Base-by-base conservation (phyloP, 306 rosid genomes). In the Cucumis sativus region DNA sequence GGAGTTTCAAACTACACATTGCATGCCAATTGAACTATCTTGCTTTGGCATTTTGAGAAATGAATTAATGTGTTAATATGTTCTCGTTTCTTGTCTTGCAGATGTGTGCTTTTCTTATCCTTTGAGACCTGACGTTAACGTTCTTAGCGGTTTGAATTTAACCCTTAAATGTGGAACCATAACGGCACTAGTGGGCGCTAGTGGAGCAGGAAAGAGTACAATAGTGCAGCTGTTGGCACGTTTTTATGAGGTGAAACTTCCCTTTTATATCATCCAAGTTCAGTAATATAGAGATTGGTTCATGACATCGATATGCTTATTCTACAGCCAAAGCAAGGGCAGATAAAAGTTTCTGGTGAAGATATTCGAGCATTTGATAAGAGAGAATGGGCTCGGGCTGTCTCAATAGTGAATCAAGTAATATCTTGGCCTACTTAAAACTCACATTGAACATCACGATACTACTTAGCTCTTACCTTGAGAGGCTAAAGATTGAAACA, bases 161-260 rank as follows among this genome's bases (percentile, higher is more conserved):
- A 92, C 81, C 25, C 89, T 92, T 39, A 92, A 90, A 82, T 83
- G 88, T 89, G 98, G 98, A 79, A 89, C 97, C 74, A 64, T 92
- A 83, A 95, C 98, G 80, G 97, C 98, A 61, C 80, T 95, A 55
- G 96, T 95, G 40, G 98, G 98, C 61, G 43, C 93, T 60, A 95
- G 98, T 45, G 96, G 98, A 76, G 92, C 97, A 4, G 98, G 98
- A 10, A 95, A 92, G 81, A 95, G 98, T 87, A 95, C 97, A 41
- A 78, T 95, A 79, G 98, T 95, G 35, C 98, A 95, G 84, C 85
- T 95, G 58, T 83, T 95, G 91, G 85, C 98, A 66, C 95, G 97
- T 30, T 95, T 92, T 82, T 95, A 95, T 81, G 98, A 95, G 98
- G 98, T 95, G 5, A 40, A 14, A 47, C 81, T 78, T 78, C 77